phyloP scores from a whole-genome alignment of 176 grass and related monocot genomes.

The Musa itinerans region DNA sequence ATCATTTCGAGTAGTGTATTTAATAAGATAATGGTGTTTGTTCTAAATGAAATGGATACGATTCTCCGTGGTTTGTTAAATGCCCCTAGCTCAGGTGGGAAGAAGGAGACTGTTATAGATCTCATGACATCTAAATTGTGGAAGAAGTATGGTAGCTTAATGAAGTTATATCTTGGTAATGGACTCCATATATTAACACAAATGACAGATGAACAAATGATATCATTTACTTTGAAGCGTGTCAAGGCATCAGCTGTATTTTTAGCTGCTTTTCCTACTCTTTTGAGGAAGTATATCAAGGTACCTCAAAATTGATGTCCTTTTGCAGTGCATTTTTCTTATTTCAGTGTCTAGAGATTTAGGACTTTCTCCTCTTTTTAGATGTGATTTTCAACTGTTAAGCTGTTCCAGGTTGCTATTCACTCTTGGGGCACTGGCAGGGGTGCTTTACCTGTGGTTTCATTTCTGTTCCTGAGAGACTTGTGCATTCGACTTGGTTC shows the following conservation, averaged over 20 bases:
- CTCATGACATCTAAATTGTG: slow-evolving; percentile 51
- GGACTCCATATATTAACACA: slow-evolving; percentile 89
- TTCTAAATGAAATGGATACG: slow-evolving; percentile 80
- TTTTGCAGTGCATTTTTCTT: neutral
- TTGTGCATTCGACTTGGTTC: slow-evolving; percentile 80
- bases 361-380: neutral
- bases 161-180: slow-evolving; percentile 82
- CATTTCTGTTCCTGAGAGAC: slow-evolving; percentile 86
- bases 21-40: slow-evolving; percentile 88
- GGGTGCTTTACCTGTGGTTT: slow-evolving; percentile 62
- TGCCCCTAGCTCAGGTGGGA: slow-evolving; percentile 63
- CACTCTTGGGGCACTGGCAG: slow-evolving; percentile 82
- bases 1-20: slow-evolving; percentile 81
- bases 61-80: slow-evolving; percentile 58
- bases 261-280: slow-evolving; percentile 67
- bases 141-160: slow-evolving; percentile 68
- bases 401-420: slow-evolving; percentile 52
- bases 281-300: slow-evolving; percentile 96
- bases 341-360: neutral
- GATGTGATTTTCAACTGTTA: slow-evolving; percentile 18
- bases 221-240: slow-evolving; percentile 78
- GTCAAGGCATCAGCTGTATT: slow-evolving; percentile 83
- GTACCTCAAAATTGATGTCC: slow-evolving; percentile 19
- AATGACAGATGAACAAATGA: slow-evolving; percentile 97
- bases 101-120: slow-evolving; percentile 65